phyloP scores from a whole-genome alignment of 164 flowering plant species.

The Aristolochia californica region DNA sequence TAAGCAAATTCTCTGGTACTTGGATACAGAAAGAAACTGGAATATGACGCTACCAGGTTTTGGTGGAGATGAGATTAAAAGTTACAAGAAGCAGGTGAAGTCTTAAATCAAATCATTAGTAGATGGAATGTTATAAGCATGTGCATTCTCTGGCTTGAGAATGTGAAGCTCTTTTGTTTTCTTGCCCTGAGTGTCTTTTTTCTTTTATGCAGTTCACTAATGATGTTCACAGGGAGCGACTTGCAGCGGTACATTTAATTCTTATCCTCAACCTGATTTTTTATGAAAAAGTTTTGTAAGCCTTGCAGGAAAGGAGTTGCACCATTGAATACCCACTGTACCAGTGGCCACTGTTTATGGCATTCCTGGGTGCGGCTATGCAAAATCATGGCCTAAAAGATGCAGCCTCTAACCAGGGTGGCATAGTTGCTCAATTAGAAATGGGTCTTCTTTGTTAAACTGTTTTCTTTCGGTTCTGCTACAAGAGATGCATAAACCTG shows the following conservation, averaged over 20 bases:
- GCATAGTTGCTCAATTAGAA: background rate
- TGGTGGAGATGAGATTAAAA: conserved; percentile 86
- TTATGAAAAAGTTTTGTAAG: background rate
- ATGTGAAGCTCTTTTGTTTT: background rate
- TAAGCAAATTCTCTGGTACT: background rate
- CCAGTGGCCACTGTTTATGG: background rate
- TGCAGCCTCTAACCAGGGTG: background rate
- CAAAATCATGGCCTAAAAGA: background rate
- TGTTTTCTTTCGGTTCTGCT: background rate
- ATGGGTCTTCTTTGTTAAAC: background rate
- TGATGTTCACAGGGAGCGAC: conserved; percentile 4
- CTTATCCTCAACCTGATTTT: background rate
- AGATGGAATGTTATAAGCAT: background rate
- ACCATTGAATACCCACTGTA: background rate
- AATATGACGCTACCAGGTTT: conserved; percentile 87
- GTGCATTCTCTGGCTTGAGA: background rate
- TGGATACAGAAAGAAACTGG: conserved; percentile 78
- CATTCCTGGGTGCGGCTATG: background rate
- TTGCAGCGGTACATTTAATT: background rate
- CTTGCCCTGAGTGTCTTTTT: background rate
- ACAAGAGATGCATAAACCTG: background rate
- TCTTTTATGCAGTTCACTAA: background rate
- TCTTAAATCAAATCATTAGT: background rate
- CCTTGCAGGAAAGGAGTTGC: background rate
- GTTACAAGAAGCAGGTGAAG: conserved; percentile 62